Conservation (phyloP, 169 alveolate species). For the Plasmodium vivax region DNA sequence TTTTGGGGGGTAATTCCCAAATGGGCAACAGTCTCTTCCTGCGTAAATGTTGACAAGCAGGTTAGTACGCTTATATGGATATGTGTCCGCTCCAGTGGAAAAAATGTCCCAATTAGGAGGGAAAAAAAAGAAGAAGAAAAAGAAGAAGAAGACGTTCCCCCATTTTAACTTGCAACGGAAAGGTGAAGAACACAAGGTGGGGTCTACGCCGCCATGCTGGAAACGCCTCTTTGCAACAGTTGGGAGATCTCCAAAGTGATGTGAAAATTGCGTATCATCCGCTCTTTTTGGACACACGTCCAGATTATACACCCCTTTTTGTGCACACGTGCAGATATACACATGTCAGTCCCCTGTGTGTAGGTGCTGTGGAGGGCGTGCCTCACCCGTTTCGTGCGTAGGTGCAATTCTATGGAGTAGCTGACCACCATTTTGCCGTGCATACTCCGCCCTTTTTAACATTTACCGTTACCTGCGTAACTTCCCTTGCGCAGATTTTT, state of each 20-base stretch:
- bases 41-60: not conserved
- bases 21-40: not conserved
- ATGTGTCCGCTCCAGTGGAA: not conserved
- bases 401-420: not conserved
- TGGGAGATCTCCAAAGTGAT: not conserved
- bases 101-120: not conserved
- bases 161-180: not conserved
- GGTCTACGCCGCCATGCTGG: not conserved
- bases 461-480: not conserved
- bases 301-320: not conserved
- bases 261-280: not conserved
- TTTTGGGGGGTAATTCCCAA: not conserved
- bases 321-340: constrained; percentile 1
- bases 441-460: not conserved
- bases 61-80: not conserved
- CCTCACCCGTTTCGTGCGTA: not conserved
- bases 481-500: not conserved
- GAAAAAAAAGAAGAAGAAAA: not conserved
- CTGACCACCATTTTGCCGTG: not conserved
- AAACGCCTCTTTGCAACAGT: not conserved
- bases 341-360: not conserved
- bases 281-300: not conserved
- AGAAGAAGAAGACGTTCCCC: not conserved
- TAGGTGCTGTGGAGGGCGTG: not conserved
- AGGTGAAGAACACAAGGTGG: not conserved